Evolutionary conservation across 805 yeast species (phyloP).

Genomic region (Metschnikowia shivogae): DNA sequence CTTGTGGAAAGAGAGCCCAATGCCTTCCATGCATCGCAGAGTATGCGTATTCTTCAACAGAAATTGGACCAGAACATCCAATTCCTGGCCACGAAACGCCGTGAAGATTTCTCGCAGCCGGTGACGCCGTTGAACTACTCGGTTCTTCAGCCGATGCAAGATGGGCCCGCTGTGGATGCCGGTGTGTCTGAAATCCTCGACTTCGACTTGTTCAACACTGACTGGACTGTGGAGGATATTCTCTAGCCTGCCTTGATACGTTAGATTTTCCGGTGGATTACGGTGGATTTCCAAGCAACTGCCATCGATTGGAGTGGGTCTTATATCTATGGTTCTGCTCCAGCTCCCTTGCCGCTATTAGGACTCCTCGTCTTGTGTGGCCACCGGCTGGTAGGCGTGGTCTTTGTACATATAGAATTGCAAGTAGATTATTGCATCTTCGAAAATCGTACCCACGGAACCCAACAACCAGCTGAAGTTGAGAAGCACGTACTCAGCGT

Average conservation of each 20-base stretch:
- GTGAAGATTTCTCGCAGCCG: not conserved
- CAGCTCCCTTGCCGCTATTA: not conserved
- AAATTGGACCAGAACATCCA: not conserved
- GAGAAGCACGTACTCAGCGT: slow-evolving; percentile 52
- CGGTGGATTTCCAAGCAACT: no score
- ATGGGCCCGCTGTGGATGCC: slow-evolving; percentile 2
- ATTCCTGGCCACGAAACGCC: not conserved
- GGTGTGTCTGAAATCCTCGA: slow-evolving; percentile 9
- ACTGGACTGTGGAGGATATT: slow-evolving; percentile 13
- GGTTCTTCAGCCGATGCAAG: not conserved
- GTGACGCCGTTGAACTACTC: slow-evolving; percentile 1
- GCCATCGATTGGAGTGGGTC: no score
- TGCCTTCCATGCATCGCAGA: slow-evolving; percentile 6
- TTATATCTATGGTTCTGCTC: not conserved
- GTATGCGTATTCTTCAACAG: not conserved
- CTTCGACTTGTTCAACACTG: slow-evolving; percentile 10
- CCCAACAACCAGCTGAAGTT: slow-evolving; percentile 79
- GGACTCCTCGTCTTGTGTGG: not conserved
- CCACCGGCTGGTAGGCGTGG: slow-evolving; percentile 10
- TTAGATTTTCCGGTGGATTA: not conserved
- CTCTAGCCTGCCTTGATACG: not conserved
- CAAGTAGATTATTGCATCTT: slow-evolving; percentile 60
- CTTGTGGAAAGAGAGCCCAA: slow-evolving; percentile 12
- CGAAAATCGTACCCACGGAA: slow-evolving; percentile 70
- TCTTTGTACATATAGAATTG: slow-evolving; percentile 63